Percentiles rank a stretch among this genome's conserved stretches.
Evolutionary conservation across 2,329 filamentous ascomycete genomes (phyloP).

Genomic region (Ustilaginoidea virens): DNA sequence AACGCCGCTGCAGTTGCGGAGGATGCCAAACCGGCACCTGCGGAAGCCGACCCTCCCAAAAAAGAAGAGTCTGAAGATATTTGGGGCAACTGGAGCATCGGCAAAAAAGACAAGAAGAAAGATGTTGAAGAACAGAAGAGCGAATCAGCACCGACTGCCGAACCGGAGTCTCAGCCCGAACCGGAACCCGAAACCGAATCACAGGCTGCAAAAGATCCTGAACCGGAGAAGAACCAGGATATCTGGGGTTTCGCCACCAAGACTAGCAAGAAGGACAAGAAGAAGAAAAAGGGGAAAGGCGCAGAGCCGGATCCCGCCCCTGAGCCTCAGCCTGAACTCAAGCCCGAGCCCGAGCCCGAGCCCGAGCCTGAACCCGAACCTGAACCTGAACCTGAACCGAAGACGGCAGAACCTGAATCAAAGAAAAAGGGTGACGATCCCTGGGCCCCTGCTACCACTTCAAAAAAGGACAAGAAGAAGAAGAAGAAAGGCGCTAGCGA

Average conservation of each 20-base stretch:
- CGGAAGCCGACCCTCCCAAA: constrained; percentile 5
- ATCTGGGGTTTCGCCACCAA: constrained; percentile 14
- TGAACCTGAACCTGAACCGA: constrained; percentile 8
- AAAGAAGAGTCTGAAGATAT: constrained; percentile 6
- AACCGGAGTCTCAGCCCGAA: constrained; percentile 4
- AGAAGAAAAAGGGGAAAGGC: constrained; percentile 13
- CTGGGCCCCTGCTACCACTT: constrained; percentile 11
- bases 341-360: background rate
- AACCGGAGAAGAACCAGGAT: constrained; percentile 14
- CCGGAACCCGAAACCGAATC: constrained; percentile 13
- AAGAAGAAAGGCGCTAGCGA: constrained; percentile 8
- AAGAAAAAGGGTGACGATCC: constrained; percentile 15
- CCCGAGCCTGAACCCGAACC: background rate
- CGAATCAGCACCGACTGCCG: constrained; percentile 4
- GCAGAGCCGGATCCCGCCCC: constrained; percentile 10
- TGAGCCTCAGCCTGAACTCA: constrained; percentile 1
- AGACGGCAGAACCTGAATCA: background rate
- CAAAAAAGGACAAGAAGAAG: constrained; percentile 16
- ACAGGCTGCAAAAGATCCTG: constrained; percentile 8
- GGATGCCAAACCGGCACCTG: background rate
- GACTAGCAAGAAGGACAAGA: constrained; percentile 16
- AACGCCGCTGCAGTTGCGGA: constrained; percentile 8
- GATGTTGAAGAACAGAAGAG: constrained; percentile 9
- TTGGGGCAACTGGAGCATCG: constrained; percentile 3
- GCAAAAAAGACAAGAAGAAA: constrained; percentile 9